phyloP scores from a whole-genome alignment of 2,329 filamentous ascomycete species.

The Gnomoniopsis sp. region DNA sequence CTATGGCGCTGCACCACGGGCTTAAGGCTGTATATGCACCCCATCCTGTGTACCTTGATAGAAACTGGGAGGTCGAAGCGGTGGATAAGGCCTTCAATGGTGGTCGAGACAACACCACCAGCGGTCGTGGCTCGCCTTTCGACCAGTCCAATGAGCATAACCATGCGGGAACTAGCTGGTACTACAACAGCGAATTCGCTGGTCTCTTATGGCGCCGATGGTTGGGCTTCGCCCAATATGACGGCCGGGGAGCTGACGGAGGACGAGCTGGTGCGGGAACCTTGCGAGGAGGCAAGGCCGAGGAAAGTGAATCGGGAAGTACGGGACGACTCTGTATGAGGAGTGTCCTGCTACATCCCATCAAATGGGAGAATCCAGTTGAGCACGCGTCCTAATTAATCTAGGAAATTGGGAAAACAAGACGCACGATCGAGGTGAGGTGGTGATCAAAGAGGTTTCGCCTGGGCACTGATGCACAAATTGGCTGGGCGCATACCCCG shows the following conservation, averaged over 20 bases:
- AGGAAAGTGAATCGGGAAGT: conserved; percentile 41
- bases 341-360: conserved; percentile 76
- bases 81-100: conserved; percentile 78
- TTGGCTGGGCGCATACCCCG: background rate
- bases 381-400: conserved; percentile 26
- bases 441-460: no score
- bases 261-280: conserved; percentile 46
- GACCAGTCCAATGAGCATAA: conserved; percentile 73
- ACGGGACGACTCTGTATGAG: conserved; percentile 73
- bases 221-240: conserved; percentile 59
- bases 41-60: conserved; percentile 76
- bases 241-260: conserved; percentile 45
- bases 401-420: background rate
- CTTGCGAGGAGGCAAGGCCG: conserved; percentile 48
- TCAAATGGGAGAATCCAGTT: conserved; percentile 63
- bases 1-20: conserved; percentile 69
- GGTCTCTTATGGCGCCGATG: conserved; percentile 76
- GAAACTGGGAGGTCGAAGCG: conserved; percentile 67
- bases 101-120: conserved; percentile 63
- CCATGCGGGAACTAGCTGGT: conserved; percentile 79
- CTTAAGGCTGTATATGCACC: conserved; percentile 78
- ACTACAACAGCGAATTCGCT: conserved; percentile 77
- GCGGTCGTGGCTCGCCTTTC: conserved; percentile 64
- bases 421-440: background rate
- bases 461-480: background rate